Base-by-base conservation (phyloP, 257 asterid species). In the Solanum microdontum region DNA sequence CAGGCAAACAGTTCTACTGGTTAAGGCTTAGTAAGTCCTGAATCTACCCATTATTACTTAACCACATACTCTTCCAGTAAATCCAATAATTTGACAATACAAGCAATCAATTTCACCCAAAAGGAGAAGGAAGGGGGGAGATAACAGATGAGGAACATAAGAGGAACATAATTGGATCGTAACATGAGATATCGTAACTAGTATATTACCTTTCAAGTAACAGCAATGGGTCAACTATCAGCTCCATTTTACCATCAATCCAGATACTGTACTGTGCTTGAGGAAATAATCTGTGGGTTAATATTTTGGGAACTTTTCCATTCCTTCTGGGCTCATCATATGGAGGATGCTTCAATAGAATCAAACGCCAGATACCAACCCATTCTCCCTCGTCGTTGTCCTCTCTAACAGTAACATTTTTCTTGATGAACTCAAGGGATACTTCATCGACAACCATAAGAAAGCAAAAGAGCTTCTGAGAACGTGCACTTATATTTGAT, bases 171-270 rank as follows among this genome's bases (percentile, higher is more conserved):
- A 74, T 6, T 19, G 82, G 82, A 36, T 8, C 4, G 8, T 7
- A 74, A n/a, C 48, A 74, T 34, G 82, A 33, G 48, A 36, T 74
- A 79, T 4, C 37, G 17, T 26, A 15, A 80, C 68, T 45, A 80
- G 66, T 43, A 30, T 28, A 34, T 28, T 93, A 97, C 99, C 99
- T 97, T 92, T 97, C 99, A 39, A 97, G 92, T 39, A 97, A 90
- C 84, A 96, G 96, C 94, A 97, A 90, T 1, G 99, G 99, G 89
- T 97, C 99, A 87, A 97, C 98, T 51, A 93, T 92, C 84, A 97
- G 98, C 94, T 97, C 98, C 99, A 97, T 97, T 95, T 97, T 96
- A 90, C 98, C 99, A 91, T 97, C 99, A 89, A 97, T 94, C 99
- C 99, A 97, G 87, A 97, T 94, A 93, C 99, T 96, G 92, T 97